Percentiles rank a stretch among this genome's conserved stretches.
These are phyloP conservation scores for Cercospora berteroae DNA, from an alignment of 2,329 filamentous ascomycete species.

Conservation along the genomic window DNA sequence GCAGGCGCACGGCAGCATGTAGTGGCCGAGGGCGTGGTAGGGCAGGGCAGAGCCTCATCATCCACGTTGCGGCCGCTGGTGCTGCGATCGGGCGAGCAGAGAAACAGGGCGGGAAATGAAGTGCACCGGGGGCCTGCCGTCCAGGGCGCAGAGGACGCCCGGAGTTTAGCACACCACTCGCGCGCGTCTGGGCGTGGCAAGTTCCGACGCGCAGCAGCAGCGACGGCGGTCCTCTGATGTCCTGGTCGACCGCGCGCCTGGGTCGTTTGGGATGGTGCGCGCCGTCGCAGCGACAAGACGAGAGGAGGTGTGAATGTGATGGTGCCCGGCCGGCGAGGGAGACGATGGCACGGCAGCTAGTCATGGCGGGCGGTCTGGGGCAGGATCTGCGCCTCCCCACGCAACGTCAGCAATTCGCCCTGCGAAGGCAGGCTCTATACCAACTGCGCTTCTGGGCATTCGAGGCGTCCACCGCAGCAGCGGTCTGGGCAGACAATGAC, in stretches of 20 bases:
- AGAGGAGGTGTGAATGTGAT: background rate
- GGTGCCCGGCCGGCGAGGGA: background rate
- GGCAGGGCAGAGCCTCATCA: background rate
- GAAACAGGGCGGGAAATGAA: background rate
- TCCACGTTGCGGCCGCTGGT: background rate
- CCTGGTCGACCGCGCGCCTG: background rate
- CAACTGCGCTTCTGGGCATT: background rate
- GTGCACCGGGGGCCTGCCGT: background rate
- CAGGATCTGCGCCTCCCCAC: conserved; percentile 7
- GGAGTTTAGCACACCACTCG: background rate
- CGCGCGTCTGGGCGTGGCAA: background rate
- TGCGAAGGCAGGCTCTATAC: background rate
- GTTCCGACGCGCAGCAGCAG: background rate
- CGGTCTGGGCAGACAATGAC: background rate
- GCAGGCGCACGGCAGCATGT: background rate
- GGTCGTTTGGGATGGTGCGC: background rate
- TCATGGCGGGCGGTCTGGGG: background rate
- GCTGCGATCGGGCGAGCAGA: background rate
- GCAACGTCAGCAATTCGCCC: background rate
- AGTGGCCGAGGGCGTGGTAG: background rate
- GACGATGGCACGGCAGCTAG: background rate
- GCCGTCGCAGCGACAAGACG: background rate
- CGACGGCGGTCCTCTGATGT: background rate
- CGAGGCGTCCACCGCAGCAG: background rate
- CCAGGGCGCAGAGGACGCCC: background rate